A percentile compares a stretch with the other conserved stretches of the same genome.
These are phyloP conservation scores for Tolypocladium tropicale DNA, from an alignment of 2,329 filamentous ascomycete genomes.

Conservation along the genomic window DNA sequence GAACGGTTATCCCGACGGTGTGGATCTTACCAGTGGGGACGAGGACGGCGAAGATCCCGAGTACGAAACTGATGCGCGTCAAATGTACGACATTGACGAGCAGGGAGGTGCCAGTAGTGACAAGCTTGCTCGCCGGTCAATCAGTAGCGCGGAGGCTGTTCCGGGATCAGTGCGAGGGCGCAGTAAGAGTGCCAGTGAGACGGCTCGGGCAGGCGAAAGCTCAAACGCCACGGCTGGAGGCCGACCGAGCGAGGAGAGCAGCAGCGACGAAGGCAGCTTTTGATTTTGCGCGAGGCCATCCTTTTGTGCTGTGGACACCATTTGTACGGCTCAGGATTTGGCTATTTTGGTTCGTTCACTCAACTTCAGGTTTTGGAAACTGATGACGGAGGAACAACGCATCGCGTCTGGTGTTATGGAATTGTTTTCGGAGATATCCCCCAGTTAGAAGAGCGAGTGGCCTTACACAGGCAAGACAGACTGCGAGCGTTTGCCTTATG, in stretches of 20 bases:
- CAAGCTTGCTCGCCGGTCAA: constrained; percentile 9
- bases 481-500: neutral
- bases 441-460: neutral
- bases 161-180: constrained; percentile 17
- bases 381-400: neutral
- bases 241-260: constrained; percentile 26
- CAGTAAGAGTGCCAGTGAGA: constrained; percentile 22
- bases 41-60: constrained; percentile 30
- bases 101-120: neutral
- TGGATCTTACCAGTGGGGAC: constrained; percentile 29
- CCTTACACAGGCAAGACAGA: neutral
- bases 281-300: neutral
- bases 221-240: constrained; percentile 31
- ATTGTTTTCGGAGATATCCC: neutral
- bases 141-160: constrained; percentile 21
- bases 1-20: constrained; percentile 29
- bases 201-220: constrained; percentile 18
- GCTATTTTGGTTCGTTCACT: too few relatives aligned
- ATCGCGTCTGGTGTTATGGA: neutral
- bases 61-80: constrained; percentile 16
- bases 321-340: too few relatives aligned
- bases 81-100: constrained; percentile 17
- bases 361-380: neutral
- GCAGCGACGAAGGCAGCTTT: constrained; percentile 19
- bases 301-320: neutral